These are phyloP conservation scores for Cladorrhinum sp. DNA, from an alignment of 2,329 filamentous ascomycete species.

Conservation along the genomic window DNA sequence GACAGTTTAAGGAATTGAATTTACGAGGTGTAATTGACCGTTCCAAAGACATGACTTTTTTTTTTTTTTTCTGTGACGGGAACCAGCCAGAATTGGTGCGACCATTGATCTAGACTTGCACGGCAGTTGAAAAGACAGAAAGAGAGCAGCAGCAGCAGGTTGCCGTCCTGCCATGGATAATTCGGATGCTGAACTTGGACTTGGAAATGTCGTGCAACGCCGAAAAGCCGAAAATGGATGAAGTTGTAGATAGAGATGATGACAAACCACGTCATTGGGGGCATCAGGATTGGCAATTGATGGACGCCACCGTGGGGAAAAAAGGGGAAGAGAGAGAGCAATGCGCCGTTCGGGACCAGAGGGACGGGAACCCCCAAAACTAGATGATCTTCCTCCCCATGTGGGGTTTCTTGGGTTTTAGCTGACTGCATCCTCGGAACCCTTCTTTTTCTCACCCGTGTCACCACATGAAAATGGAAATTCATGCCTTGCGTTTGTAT, in stretches of 20 bases:
- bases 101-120: neutral
- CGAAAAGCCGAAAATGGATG: too few relatives aligned
- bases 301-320: neutral
- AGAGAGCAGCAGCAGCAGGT: too few relatives aligned
- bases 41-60: too few relatives aligned
- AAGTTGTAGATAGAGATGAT: too few relatives aligned
- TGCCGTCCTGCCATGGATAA: too few relatives aligned
- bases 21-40: too few relatives aligned
- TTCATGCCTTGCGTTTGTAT: neutral
- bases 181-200: too few relatives aligned
- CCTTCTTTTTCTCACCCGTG: neutral
- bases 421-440: neutral
- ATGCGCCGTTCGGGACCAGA: conserved; percentile 3
- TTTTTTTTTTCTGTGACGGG: too few relatives aligned
- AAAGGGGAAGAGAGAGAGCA: neutral
- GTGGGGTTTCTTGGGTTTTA: neutral
- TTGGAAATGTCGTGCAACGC: neutral
- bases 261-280: neutral
- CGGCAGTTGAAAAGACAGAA: too few relatives aligned
- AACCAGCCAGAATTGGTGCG: neutral
- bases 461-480: neutral
- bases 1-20: too few relatives aligned
- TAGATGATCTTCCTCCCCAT: neutral
- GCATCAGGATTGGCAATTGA: neutral
- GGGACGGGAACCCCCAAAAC: neutral